Evolutionary conservation across 2,329 filamentous ascomycete genomes (phyloP).

Genomic region (Immersiporthe knoxdaviesiana): DNA sequence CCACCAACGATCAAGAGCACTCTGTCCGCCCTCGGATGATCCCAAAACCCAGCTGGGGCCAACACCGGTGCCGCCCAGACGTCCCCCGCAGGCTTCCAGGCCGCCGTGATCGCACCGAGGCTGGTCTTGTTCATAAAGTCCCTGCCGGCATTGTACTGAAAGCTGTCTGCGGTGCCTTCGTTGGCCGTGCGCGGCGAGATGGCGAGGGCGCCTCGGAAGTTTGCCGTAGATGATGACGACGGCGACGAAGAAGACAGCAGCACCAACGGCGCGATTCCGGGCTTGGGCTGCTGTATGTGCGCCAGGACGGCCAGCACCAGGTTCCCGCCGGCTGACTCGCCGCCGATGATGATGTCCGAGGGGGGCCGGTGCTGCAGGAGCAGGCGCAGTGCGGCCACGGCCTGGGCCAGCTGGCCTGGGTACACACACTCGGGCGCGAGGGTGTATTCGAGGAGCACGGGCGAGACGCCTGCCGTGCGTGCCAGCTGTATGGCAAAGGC

Average conservation of each 20-base stretch:
- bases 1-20: constrained; percentile 28
- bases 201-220: constrained; percentile 30
- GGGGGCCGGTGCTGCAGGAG: constrained; percentile 29
- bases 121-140: constrained; percentile 30
- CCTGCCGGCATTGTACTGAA: constrained; percentile 29
- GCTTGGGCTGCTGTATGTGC: constrained; percentile 31
- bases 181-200: constrained; percentile 33
- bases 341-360: constrained; percentile 31
- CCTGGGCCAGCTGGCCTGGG: constrained; percentile 33
- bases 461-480: constrained; percentile 16
- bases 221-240: neutral
- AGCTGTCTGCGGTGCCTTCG: constrained; percentile 29
- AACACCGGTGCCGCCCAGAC: constrained; percentile 31
- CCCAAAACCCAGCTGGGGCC: constrained; percentile 27
- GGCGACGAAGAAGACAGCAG: neutral
- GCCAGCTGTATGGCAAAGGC: constrained; percentile 23
- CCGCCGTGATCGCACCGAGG: constrained; percentile 25
- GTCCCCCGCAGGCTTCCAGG: constrained; percentile 28
- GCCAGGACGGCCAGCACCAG: constrained; percentile 31
- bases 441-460: constrained; percentile 34
- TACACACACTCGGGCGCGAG: constrained; percentile 33
- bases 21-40: constrained; percentile 24
- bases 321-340: constrained; percentile 34
- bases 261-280: constrained; percentile 28
- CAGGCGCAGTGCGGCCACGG: constrained; percentile 30